Conservation (phyloP, 371 early-diverging fungal species). For the Hamiltosporidium tvaerminnensis region DNA sequence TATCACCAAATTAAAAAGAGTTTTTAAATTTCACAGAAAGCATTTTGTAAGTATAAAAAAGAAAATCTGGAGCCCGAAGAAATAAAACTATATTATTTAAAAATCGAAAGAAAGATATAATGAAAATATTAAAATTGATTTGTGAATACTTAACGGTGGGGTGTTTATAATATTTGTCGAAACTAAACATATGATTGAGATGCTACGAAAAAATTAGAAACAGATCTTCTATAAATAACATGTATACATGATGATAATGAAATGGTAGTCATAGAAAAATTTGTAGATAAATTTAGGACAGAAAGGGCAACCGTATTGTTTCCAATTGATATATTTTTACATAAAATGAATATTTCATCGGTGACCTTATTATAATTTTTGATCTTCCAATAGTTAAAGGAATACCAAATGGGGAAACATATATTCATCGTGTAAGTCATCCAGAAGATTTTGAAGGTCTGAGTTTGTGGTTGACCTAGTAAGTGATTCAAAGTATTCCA, state of each 20-base stretch:
- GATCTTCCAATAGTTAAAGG: conserved; percentile 68
- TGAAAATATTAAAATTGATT: no score
- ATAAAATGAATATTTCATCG: conserved; percentile 95
- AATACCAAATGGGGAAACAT: conserved; percentile 70
- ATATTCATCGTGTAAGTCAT: conserved; percentile 86
- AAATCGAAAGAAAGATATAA: conserved; percentile 57
- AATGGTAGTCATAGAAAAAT: conserved; percentile 82
- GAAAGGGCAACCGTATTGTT: conserved; percentile 53
- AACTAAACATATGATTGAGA: no score
- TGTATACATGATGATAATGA: conserved; percentile 91
- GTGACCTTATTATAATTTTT: conserved; percentile 97
- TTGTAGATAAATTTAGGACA: conserved; percentile 90
- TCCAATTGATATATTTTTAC: conserved; percentile 67
- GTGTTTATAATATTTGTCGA: no score
- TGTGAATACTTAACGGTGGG: no score
- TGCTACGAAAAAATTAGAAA: no score
- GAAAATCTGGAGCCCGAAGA: conserved; percentile 47
- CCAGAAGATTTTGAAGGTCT: conserved; percentile 83
- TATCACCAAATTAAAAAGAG: conserved; percentile 35
- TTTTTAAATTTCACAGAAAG: conserved; percentile 19
- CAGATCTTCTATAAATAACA: no score
- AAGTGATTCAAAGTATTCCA: conserved; percentile 62
- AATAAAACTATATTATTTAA: conserved; percentile 48
- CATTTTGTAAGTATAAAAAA: conserved; percentile 17
- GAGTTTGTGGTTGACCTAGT: conserved; percentile 88